Conservation (phyloP, 768 basidiomycete species). For the Leccinum aurantiacum region DNA sequence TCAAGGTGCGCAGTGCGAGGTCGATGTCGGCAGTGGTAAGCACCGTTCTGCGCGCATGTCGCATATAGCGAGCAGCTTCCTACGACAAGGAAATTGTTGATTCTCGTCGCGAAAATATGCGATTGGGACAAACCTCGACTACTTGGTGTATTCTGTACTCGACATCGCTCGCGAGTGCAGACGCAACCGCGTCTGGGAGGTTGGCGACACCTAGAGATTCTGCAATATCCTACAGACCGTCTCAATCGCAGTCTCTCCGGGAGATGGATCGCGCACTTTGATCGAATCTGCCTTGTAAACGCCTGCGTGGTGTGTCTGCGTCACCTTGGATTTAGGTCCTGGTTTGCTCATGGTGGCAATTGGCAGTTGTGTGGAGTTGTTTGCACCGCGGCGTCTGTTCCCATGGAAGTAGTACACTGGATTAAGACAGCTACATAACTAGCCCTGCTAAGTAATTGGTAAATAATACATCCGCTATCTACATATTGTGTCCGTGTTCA, state of each 20-base stretch:
- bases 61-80: slow-evolving; percentile 97
- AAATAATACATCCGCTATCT: background rate
- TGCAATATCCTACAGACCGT: slow-evolving; percentile 72
- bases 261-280: slow-evolving; percentile 43
- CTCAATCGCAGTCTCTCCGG: slow-evolving; percentile 10
- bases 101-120: background rate
- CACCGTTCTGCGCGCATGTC: slow-evolving; percentile 88
- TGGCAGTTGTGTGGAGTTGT: background rate
- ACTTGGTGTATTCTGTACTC: slow-evolving; percentile 97
- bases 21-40: slow-evolving; percentile 91
- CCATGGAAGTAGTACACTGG: background rate
- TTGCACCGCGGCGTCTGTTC: background rate
- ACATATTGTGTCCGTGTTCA: background rate
- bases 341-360: slow-evolving; percentile 39
- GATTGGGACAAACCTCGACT: slow-evolving; percentile 63
- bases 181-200: slow-evolving; percentile 76
- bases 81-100: slow-evolving; percentile 3
- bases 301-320: slow-evolving; percentile 53
- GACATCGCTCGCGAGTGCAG: slow-evolving; percentile 89
- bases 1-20: slow-evolving; percentile 88
- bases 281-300: slow-evolving; percentile 64
- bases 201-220: slow-evolving; percentile 79
- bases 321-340: slow-evolving; percentile 45
- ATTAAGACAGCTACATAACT: background rate
- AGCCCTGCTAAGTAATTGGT: background rate